Base-by-base conservation (phyloP, 2,329 filamentous ascomycete genomes). In the Fusarium dlaminii region DNA sequence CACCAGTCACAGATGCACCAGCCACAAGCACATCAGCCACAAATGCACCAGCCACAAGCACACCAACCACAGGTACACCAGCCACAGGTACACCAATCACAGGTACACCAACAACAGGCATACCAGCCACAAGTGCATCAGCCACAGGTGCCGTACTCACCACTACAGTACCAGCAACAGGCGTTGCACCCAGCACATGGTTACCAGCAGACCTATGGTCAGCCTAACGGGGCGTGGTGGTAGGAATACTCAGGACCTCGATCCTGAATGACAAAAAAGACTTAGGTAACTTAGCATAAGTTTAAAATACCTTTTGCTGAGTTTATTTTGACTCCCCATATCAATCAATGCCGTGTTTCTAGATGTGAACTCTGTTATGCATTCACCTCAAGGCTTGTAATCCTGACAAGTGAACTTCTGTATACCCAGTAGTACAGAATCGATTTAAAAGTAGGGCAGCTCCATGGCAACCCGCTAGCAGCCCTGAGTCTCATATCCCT, bases 291-390 rank as follows among this genome's bases (percentile, higher is more conserved):
- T 42, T 42, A n/a, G n/a, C 6, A 42, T 24, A 24, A 42, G 22
- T 42, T 42, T 17, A 42, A 42, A 42, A 42, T 42, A 42, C 40
- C 22, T 17, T 17, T 15, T n/a, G 10, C n/a, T 42, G 15, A 24
- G 15, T 42, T 24, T 42, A 42, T 42, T 24, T 42, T 42, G n/a
- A 42, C 39, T n/a, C n/a, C 9, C 40, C 40, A 42, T 42, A 42
- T 15, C 32, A 62, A 68, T 71, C 58, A 60, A 66, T 68, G 24
- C 34, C 40, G 52, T 39, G 36, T 24, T 66, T 51, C 70, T 69
- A 73, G 49, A 40, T 51, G 40, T 42, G 24, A 73, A 58, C 27
- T n/a, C 46, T 69, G 43, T 42, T n/a, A 34, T 64, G 29, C 24
- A 39, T 57, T 40, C 22, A 39, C 30, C 30, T 22, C 12, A 20